These are phyloP conservation scores for Chlamydomonas sp. DNA, from an alignment of 139 green algal genomes.

Conservation along the genomic window DNA sequence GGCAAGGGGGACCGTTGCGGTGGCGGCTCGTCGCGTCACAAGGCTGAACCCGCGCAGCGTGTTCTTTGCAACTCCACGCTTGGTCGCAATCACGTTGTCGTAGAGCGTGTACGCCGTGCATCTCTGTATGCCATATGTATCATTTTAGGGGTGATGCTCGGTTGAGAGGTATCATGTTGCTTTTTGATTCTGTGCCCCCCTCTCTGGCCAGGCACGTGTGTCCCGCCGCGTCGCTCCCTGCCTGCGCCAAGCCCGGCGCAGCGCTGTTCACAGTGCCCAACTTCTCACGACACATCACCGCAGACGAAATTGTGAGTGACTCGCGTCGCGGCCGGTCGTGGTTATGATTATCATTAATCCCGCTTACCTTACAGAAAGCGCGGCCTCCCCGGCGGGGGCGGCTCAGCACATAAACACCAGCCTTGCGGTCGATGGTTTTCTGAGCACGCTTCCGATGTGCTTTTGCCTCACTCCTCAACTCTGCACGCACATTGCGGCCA, in stretches of 20 bases:
- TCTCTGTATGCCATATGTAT: neutral
- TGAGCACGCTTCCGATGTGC: too few relatives aligned
- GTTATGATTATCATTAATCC: neutral
- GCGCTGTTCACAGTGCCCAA: constrained; percentile 8
- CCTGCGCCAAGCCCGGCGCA: constrained; percentile 31
- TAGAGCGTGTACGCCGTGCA: neutral
- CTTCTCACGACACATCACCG: neutral
- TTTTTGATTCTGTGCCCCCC: neutral
- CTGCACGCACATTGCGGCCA: too few relatives aligned
- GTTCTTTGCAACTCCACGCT: neutral
- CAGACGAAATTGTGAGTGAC: constrained; percentile 34
- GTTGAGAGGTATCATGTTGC: neutral
- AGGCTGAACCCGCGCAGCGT: neutral
- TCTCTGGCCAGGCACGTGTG: neutral
- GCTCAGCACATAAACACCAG: too few relatives aligned
- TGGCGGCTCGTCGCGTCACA: neutral
- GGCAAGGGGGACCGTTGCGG: neutral
- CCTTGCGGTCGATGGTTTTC: too few relatives aligned
- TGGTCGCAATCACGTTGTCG: neutral
- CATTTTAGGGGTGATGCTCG: neutral
- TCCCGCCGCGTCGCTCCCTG: constrained; percentile 4
- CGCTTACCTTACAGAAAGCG: neutral
- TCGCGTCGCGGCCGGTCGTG: neutral
- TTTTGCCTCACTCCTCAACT: too few relatives aligned
- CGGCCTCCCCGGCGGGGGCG: too few relatives aligned